These are phyloP conservation scores for Cordyceps militaris DNA, from an alignment of 2,329 filamentous ascomycete species.

Conservation along the genomic window DNA sequence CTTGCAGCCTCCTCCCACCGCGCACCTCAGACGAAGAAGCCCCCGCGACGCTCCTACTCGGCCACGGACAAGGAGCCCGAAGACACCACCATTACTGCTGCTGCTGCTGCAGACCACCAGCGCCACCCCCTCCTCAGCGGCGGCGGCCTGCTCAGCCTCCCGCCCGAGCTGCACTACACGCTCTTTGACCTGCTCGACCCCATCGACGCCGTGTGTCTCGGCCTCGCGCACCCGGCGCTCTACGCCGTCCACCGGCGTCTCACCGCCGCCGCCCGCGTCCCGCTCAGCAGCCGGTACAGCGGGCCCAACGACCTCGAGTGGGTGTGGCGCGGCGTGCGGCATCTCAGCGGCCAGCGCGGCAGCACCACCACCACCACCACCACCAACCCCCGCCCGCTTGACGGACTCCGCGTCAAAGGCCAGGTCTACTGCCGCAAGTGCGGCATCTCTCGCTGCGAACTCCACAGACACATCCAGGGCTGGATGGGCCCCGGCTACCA, in stretches of 20 bases:
- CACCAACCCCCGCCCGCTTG: slow-evolving; percentile 23
- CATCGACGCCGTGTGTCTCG: slow-evolving; percentile 57
- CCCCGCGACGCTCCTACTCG: slow-evolving; percentile 51
- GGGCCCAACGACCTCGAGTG: slow-evolving; percentile 59
- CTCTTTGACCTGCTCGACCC: slow-evolving; percentile 58
- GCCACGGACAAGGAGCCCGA: slow-evolving; percentile 53
- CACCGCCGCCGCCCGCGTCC: slow-evolving; percentile 44
- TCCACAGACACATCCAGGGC: slow-evolving; percentile 53
- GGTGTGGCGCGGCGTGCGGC: slow-evolving; percentile 52
- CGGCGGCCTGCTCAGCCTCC: slow-evolving; percentile 41
- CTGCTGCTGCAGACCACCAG: slow-evolving; percentile 38
- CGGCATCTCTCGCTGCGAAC: slow-evolving; percentile 52
- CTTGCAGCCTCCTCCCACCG: background rate
- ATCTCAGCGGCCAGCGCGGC: slow-evolving; percentile 21
- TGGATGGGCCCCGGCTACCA: slow-evolving; percentile 52
- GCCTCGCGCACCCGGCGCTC: slow-evolving; percentile 49
- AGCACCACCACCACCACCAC: background rate
- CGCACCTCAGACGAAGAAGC: slow-evolving; percentile 27
- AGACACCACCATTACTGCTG: slow-evolving; percentile 22
- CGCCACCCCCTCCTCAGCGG: slow-evolving; percentile 29
- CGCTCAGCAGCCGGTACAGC: slow-evolving; percentile 47
- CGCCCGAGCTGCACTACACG: slow-evolving; percentile 52
- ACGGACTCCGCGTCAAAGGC: slow-evolving; percentile 45
- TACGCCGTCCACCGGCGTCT: slow-evolving; percentile 47
- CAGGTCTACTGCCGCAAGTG: slow-evolving; percentile 58